These are phyloP conservation scores for Talinum fruticosum DNA, from an alignment of 148 eudicot genomes.

Conservation along the genomic window DNA sequence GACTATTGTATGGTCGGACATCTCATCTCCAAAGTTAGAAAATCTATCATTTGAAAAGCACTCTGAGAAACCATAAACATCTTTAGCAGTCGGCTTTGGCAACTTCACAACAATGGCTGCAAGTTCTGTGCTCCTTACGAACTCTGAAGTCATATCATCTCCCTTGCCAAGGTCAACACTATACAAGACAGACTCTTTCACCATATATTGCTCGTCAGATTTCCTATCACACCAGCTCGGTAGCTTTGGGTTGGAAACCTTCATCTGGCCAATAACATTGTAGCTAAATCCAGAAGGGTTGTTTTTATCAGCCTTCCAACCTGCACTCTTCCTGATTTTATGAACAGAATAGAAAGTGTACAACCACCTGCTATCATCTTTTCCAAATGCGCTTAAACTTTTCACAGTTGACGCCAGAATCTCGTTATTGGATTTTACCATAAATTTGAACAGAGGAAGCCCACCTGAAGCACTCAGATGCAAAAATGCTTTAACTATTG, in stretches of 20 bases:
- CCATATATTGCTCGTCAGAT: slow-evolving; percentile 16
- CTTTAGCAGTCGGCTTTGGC: slow-evolving; percentile 22
- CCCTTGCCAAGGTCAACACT: slow-evolving; percentile 38
- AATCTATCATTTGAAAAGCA: slow-evolving; percentile 11
- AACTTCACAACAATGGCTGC: slow-evolving; percentile 58
- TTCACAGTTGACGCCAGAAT: slow-evolving; percentile 69
- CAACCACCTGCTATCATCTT: slow-evolving; percentile 51
- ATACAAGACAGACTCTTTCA: slow-evolving; percentile 57
- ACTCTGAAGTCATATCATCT: slow-evolving; percentile 33
- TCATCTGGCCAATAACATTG: slow-evolving; percentile 72
- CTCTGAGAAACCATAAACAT: slow-evolving; percentile 1
- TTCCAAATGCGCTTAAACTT: slow-evolving; percentile 35
- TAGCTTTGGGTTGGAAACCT: slow-evolving; percentile 42
- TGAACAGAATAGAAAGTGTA: slow-evolving; percentile 74
- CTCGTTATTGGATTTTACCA: slow-evolving; percentile 56
- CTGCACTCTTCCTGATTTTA: slow-evolving; percentile 48
- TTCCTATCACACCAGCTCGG: slow-evolving; percentile 26
- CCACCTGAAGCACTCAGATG: slow-evolving; percentile 63
- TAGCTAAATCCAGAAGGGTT: slow-evolving; percentile 51
- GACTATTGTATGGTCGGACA: slow-evolving; percentile 32
- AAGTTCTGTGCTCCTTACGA: slow-evolving; percentile 46
- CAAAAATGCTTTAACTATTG: slow-evolving; percentile 56
- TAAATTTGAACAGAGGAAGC: slow-evolving; percentile 68
- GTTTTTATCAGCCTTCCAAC: slow-evolving; percentile 66
- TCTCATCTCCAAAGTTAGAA: slow-evolving; percentile 19